These are phyloP conservation scores for Magnusiomyces sp. DNA, from an alignment of 1,139 yeast genomes.

Conservation along the genomic window DNA sequence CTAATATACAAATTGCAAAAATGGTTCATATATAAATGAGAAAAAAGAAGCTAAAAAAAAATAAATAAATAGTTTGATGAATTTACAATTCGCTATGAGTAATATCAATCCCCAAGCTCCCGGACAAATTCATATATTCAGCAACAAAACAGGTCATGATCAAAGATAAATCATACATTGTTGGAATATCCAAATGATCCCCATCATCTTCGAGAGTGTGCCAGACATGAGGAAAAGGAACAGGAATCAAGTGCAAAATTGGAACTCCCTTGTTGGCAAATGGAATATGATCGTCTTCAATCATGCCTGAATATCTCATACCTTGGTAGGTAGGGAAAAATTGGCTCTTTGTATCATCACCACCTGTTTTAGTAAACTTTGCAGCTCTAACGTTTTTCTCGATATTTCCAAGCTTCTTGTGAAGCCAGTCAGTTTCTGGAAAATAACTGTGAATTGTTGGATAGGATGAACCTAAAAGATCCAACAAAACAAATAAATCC, in stretches of 20 bases:
- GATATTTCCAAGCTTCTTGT: slow-evolving; percentile 30
- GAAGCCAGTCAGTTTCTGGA: slow-evolving; percentile 35
- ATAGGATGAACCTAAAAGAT: slow-evolving; percentile 39
- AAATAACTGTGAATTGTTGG: slow-evolving; percentile 41
- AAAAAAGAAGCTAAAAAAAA: too few species aligned
- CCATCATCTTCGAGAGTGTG: slow-evolving; percentile 38
- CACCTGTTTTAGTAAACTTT: background rate
- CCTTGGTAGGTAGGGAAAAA: slow-evolving; percentile 16
- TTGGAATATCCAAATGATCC: slow-evolving; percentile 27
- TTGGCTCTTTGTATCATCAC: slow-evolving; percentile 10
- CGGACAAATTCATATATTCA: slow-evolving; percentile 27
- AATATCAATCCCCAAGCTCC: slow-evolving; percentile 8
- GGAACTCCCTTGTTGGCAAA: slow-evolving; percentile 41
- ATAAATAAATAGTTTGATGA: background rate
- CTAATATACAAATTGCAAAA: too few species aligned
- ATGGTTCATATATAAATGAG: too few species aligned
- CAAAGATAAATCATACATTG: slow-evolving; percentile 33
- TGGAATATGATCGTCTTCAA: slow-evolving; percentile 46
- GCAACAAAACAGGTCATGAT: slow-evolving; percentile 30
- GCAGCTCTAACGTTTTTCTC: slow-evolving; percentile 20
- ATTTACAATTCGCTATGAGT: slow-evolving; percentile 3
- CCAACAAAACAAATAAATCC: slow-evolving; percentile 41
- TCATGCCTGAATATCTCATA: background rate
- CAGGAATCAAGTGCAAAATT: slow-evolving; percentile 44
- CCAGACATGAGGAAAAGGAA: slow-evolving; percentile 44